phyloP scores from a whole-genome alignment of 441 rosid species.

The Cnidoscolus chayamansa region DNA sequence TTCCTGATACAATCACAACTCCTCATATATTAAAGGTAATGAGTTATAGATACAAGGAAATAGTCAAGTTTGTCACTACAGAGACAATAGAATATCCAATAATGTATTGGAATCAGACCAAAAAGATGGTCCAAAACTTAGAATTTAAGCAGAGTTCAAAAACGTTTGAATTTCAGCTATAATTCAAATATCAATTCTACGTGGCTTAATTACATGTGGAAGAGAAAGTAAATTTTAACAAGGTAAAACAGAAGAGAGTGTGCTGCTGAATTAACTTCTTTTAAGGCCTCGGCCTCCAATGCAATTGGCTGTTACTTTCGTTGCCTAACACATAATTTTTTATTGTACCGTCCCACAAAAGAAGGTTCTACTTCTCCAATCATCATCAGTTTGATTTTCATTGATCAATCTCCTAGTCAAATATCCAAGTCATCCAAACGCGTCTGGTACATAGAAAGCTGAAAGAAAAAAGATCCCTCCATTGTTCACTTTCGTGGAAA shows the following conservation, averaged over 20 bases:
- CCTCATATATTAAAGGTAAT: not conserved
- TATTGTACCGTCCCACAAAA: not conserved
- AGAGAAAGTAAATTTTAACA: not conserved
- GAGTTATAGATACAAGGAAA: not conserved
- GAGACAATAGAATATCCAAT: not conserved
- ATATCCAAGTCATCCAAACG: slow-evolving; percentile 1
- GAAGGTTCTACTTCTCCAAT: not conserved
- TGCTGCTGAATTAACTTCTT: not conserved
- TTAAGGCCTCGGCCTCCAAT: not conserved
- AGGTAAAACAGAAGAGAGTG: not conserved
- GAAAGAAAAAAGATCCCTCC: not conserved
- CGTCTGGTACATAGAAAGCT: not conserved
- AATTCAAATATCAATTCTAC: not conserved
- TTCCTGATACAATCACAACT: not conserved
- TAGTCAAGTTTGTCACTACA: not conserved
- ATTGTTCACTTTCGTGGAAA: not conserved
- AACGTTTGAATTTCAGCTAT: not conserved
- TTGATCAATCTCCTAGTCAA: not conserved
- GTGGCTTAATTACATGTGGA: not conserved
- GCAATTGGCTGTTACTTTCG: not conserved
- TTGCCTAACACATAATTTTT: not conserved
- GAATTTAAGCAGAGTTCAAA: not conserved
- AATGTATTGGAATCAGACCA: not conserved
- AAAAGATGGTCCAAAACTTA: not conserved
- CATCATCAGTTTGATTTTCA: not conserved